These are phyloP conservation scores for Earliella scabrosa DNA, from an alignment of 1,284 basidiomycete species.

Conservation along the genomic window DNA sequence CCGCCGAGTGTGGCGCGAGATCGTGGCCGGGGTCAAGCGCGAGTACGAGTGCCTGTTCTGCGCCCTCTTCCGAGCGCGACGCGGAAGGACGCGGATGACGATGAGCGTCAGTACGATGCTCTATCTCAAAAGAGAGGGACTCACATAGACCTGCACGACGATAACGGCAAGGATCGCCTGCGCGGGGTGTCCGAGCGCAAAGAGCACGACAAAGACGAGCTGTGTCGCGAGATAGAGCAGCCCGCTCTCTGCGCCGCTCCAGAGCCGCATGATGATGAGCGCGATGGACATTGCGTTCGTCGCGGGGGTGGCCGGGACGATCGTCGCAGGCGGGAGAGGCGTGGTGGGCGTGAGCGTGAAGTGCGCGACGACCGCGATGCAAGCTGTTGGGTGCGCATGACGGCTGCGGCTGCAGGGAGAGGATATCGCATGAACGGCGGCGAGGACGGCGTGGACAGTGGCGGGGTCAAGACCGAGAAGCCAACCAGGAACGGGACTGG, in stretches of 20 bases:
- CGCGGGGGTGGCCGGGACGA: slow-evolving; percentile 28
- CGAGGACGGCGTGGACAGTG: too few relatives aligned
- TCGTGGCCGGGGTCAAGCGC: not conserved
- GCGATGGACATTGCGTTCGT: slow-evolving; percentile 43
- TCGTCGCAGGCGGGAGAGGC: not conserved
- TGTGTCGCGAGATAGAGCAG: slow-evolving; percentile 43
- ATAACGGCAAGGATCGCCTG: slow-evolving; percentile 39
- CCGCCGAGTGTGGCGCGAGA: not conserved
- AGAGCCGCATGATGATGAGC: slow-evolving; percentile 43
- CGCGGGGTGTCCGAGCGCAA: slow-evolving; percentile 38
- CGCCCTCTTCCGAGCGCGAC: not conserved
- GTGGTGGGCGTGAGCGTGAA: not conserved
- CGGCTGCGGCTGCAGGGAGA: too few relatives aligned
- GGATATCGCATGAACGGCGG: too few relatives aligned
- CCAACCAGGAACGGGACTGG: too few relatives aligned
- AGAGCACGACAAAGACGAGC: slow-evolving; percentile 43
- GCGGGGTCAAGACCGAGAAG: too few relatives aligned
- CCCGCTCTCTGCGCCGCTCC: slow-evolving; percentile 41
- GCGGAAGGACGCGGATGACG: slow-evolving; percentile 18
- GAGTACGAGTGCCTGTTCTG: too few relatives aligned
- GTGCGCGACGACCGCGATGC: slow-evolving; percentile 4
- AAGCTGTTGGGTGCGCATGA: not conserved
- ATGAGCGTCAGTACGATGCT: slow-evolving; percentile 25
- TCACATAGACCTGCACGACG: slow-evolving; percentile 45
- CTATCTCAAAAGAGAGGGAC: slow-evolving; percentile 11